Conservation (phyloP, 2,329 filamentous ascomycete species). For the Chaetothyriales sp. region DNA sequence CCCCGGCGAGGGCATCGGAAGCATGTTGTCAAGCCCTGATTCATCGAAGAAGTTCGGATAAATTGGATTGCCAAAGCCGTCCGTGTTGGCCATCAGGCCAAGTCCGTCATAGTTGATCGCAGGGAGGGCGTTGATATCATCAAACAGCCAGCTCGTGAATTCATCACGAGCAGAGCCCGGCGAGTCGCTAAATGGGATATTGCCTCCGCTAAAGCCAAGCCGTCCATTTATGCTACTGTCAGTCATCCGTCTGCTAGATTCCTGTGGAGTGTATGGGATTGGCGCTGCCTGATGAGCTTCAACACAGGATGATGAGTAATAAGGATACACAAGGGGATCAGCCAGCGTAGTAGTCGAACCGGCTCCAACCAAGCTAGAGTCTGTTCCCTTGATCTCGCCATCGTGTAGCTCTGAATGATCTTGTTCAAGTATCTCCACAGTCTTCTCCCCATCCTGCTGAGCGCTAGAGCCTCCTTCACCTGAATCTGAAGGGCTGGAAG, state of each 20-base stretch:
- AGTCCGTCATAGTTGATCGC: slow-evolving; percentile 31
- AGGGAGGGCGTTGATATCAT: slow-evolving; percentile 43
- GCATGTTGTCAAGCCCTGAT: slow-evolving; percentile 63
- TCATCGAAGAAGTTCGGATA: slow-evolving; percentile 24
- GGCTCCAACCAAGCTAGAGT: background rate
- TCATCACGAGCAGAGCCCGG: slow-evolving; percentile 75
- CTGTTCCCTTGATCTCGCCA: background rate
- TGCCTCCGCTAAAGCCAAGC: background rate
- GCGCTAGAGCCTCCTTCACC: background rate
- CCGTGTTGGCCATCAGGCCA: slow-evolving; percentile 33
- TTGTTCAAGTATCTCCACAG: background rate
- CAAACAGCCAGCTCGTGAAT: slow-evolving; percentile 74
- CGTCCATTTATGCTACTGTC: background rate
- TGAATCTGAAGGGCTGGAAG: background rate
- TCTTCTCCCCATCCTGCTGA: background rate
- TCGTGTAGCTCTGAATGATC: background rate
- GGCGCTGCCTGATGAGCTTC: background rate
- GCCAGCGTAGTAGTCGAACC: background rate
- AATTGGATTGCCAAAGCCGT: slow-evolving; percentile 27
- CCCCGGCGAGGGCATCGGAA: slow-evolving; percentile 67
- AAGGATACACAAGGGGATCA: background rate
- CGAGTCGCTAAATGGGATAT: slow-evolving; percentile 9
- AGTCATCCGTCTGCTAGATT: background rate
- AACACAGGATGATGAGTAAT: background rate
- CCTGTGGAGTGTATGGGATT: background rate